Evolutionary conservation across 2,329 filamentous ascomycete genomes (phyloP).

Genomic region (Fusarium protoensiforme): DNA sequence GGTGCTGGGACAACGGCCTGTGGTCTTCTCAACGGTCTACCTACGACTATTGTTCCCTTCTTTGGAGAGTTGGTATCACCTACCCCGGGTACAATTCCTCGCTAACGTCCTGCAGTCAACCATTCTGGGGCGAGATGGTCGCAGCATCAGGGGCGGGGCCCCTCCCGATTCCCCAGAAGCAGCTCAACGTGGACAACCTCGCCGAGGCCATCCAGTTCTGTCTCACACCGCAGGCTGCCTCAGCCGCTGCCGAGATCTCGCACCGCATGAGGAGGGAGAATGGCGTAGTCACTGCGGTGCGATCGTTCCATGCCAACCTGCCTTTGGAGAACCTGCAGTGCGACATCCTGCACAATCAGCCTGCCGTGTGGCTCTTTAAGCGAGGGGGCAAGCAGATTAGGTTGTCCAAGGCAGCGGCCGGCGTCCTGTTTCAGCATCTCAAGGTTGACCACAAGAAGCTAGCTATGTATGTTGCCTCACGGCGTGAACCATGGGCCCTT

Average conservation of each 20-base stretch:
- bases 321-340: slow-evolving; percentile 33
- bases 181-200: slow-evolving; percentile 28
- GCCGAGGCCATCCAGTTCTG: slow-evolving; percentile 31
- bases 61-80: slow-evolving; percentile 64
- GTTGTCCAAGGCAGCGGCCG: slow-evolving; percentile 28
- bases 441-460: slow-evolving; percentile 27
- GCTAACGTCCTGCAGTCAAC: slow-evolving; percentile 17
- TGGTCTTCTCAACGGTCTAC: slow-evolving; percentile 73
- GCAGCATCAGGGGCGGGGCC: slow-evolving; percentile 16
- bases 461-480: neutral
- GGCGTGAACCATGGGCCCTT: accelerated
- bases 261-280: slow-evolving; percentile 28
- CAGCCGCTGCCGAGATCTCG: slow-evolving; percentile 11
- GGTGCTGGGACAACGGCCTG: slow-evolving; percentile 77
- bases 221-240: slow-evolving; percentile 19
- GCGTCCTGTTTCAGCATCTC: slow-evolving; percentile 8
- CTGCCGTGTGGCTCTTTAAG: slow-evolving; percentile 21
- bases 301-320: slow-evolving; percentile 36
- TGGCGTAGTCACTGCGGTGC: slow-evolving; percentile 28
- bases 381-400: slow-evolving; percentile 8
- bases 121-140: slow-evolving; percentile 26
- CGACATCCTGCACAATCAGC: slow-evolving; percentile 10
- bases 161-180: slow-evolving; percentile 2
- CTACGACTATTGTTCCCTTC: slow-evolving; percentile 79
- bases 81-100: neutral